phyloP scores from a whole-genome alignment of 2,329 filamentous ascomycete species.

The Scedosporium minutisporum region DNA sequence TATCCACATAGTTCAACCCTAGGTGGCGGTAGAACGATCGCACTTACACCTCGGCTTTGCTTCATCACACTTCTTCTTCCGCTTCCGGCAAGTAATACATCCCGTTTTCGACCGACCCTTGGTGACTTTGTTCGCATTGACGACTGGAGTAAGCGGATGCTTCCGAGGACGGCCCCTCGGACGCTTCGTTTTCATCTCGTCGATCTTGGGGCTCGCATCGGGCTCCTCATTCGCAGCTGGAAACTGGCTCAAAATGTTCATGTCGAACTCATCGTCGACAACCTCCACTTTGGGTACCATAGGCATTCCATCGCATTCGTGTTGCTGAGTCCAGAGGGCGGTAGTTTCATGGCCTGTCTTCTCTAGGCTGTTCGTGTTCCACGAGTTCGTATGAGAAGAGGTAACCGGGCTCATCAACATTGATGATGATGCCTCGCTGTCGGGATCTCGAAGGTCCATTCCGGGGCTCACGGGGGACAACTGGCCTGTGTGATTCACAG shows the following conservation, averaged over 20 bases:
- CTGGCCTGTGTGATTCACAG: slow-evolving; percentile 32
- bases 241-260: slow-evolving; percentile 41
- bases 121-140: slow-evolving; percentile 56
- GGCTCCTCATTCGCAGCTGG: slow-evolving; percentile 19
- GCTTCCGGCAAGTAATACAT: slow-evolving; percentile 56
- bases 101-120: slow-evolving; percentile 68
- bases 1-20: slow-evolving; percentile 11
- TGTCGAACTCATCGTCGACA: slow-evolving; percentile 43
- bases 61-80: slow-evolving; percentile 67
- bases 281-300: slow-evolving; percentile 48
- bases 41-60: slow-evolving; percentile 55
- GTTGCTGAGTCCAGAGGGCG: slow-evolving; percentile 28
- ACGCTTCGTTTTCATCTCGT: slow-evolving; percentile 41
- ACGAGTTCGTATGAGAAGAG: slow-evolving; percentile 35
- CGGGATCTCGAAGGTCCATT: slow-evolving; percentile 26
- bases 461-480: slow-evolving; percentile 44
- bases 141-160: slow-evolving; percentile 54
- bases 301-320: slow-evolving; percentile 32
- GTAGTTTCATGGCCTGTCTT: neutral
- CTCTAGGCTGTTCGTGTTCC: slow-evolving; percentile 19
- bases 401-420: slow-evolving; percentile 26
- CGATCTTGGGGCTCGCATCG: slow-evolving; percentile 8
- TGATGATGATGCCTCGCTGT: neutral
- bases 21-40: neutral
- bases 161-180: slow-evolving; percentile 76